phyloP scores from a whole-genome alignment of 2,329 filamentous ascomycete genomes.

The Paecilomyces fulvus region DNA sequence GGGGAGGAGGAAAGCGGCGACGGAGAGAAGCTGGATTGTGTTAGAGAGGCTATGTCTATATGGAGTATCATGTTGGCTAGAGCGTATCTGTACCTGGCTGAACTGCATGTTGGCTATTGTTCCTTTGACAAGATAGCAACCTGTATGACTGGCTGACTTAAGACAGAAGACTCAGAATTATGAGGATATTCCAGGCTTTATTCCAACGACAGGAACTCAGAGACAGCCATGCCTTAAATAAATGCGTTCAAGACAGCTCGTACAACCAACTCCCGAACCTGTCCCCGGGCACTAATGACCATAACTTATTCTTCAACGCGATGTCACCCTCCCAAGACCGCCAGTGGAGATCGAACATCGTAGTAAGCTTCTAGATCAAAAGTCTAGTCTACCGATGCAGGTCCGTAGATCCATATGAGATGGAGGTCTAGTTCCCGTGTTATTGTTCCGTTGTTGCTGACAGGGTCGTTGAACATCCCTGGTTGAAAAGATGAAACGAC shows the following conservation, averaged over 20 bases:
- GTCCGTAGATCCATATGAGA: not conserved
- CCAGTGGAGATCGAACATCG: not conserved
- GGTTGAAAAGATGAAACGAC: not conserved
- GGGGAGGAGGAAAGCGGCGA: not conserved
- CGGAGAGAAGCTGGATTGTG: not conserved
- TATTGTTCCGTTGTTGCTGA: not conserved
- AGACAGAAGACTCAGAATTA: not conserved
- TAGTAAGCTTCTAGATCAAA: not conserved
- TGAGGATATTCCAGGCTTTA: not conserved
- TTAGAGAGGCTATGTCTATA: not conserved
- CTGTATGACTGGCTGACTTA: not conserved
- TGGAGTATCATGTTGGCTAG: not conserved
- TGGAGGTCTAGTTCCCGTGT: not conserved
- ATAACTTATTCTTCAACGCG: not conserved
- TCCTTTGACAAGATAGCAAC: not conserved
- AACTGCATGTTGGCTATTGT: not conserved
- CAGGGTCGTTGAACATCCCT: not conserved
- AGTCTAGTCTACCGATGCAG: not conserved
- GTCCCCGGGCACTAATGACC: not conserved
- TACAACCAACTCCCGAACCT: not conserved
- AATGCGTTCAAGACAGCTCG: not conserved
- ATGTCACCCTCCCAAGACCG: not conserved
- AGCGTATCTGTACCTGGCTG: not conserved
- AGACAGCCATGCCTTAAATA: not conserved
- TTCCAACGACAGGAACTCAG: not conserved